Base-by-base conservation (phyloP, 1,139 yeast species). In the Yamadazyma trypodendri region DNA sequence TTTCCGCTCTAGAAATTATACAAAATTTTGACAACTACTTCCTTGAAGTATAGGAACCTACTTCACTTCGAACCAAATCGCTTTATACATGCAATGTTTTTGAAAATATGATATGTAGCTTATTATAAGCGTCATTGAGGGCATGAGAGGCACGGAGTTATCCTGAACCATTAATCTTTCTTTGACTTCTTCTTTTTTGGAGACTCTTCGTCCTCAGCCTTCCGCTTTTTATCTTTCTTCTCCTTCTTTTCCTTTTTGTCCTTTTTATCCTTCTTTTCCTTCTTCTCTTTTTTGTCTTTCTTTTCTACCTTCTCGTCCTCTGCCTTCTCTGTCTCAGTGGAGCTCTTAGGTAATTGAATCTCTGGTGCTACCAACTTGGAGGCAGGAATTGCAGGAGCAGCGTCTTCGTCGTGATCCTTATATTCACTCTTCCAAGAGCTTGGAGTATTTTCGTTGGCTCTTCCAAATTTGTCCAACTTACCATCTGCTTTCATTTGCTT, bases 401-500 rank as follows among this genome's bases (percentile, higher is more conserved):
- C 79, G 48, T 74, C 79, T 50, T 76, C 81, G 52, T 84, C 89
- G 54, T 83, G 85, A 59, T 88, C 89, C 52, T 83, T 86, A 65
- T 92, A 94, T 38, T 79, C 81, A 55, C 74, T 72, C 72, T 89
- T 90, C 99, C 99, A 92, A 36, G 79, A 75, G 36, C 79, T 85
- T 55, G 98, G 98, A 33, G 98, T 92, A 63, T 79, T 82, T 65
- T 92, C 98, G 60, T 89, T 92, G 50, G 75, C 76, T 70, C 96
- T 83, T 48, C 98, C 98, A 58, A 70, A 92, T 71, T 90, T 88
- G 73, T 92, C 98, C 57, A 92, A 81, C 71, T 92, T 92, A 56
- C 98, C 98, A 52, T 87, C 96, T 40, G 95, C 86, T 79, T 90
- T 92, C 77, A 92, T 74, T 73, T 90, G 96, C 78, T 92, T 92